phyloP scores from a whole-genome alignment of 2,329 filamentous ascomycete species.

The Cladosporium halotolerans region DNA sequence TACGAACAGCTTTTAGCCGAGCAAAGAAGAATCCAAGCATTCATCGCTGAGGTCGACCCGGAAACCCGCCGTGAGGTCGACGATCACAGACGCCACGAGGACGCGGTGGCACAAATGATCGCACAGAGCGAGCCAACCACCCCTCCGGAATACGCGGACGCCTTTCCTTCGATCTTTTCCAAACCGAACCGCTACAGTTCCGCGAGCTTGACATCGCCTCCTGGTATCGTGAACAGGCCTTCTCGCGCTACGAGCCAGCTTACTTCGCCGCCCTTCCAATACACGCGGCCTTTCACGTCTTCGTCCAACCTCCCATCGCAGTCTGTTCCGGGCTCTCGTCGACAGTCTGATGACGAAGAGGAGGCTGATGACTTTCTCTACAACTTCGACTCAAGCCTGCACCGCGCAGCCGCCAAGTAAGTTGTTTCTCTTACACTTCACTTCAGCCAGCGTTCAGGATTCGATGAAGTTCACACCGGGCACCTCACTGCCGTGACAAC shows the following conservation, averaged over 20 bases:
- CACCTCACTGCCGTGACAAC: neutral
- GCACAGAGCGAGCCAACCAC: slow-evolving; percentile 91
- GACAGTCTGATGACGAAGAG: slow-evolving; percentile 81
- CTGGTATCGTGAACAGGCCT: slow-evolving; percentile 51
- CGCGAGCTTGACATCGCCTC: slow-evolving; percentile 77
- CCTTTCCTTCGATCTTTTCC: slow-evolving; percentile 64
- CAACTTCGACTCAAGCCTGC: slow-evolving; percentile 59
- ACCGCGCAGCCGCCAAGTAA: slow-evolving; percentile 72
- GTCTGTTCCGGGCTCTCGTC: slow-evolving; percentile 77
- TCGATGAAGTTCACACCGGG: neutral
- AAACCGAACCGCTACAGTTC: slow-evolving; percentile 84
- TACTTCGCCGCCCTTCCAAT: slow-evolving; percentile 36
- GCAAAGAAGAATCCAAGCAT: slow-evolving; percentile 80
- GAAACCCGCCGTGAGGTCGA: slow-evolving; percentile 76
- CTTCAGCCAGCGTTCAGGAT: too few relatives aligned
- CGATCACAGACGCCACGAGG: slow-evolving; percentile 78
- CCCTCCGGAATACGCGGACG: slow-evolving; percentile 84
- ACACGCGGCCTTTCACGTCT: slow-evolving; percentile 60
- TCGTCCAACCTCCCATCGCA: slow-evolving; percentile 64
- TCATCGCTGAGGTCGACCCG: slow-evolving; percentile 84
- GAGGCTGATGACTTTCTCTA: slow-evolving; percentile 61
- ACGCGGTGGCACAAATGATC: slow-evolving; percentile 59
- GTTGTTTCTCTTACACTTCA: slow-evolving; percentile 36
- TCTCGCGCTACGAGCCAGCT: slow-evolving; percentile 3
- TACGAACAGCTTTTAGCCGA: slow-evolving; percentile 88